Evolutionary conservation across 208 protist species (phyloP), one percentile per base, ranked within the genome.

Genomic region (Tritrichomonas foetus): DNA sequence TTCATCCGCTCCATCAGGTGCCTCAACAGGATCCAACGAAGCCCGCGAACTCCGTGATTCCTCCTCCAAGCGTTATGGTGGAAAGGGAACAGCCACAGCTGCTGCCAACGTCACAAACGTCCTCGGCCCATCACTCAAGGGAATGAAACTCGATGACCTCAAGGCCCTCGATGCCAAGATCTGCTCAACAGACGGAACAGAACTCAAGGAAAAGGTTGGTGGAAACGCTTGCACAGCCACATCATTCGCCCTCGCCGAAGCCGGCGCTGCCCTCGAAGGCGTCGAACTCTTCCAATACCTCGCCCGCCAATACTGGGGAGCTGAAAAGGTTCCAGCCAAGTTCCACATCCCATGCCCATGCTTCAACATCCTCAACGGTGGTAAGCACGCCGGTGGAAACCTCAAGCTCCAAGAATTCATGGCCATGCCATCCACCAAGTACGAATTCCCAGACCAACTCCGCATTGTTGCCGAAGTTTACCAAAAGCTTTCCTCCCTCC

Each of bases 21-120:
- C 99, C 9, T 99, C 98, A 36, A 99, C 98, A 53, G 99, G 99
- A 94, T 96, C 98, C 49, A 97, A 99, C 95, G 99, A 99, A 94
- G 95, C 94, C 36, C 97, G 96, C 93, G 98, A 99, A 96, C 96
- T 99, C 53, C 97, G 99, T 94, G 99, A 99, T 95, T 97, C 96
- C 82, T 98, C 98, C 95, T 97, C 98, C 94, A 94, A 94, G 50
- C 95, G 96, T 78, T 99, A 98, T 96, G 93, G 97, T 39, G 99
- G 98, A 95, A 99, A 99, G 96, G 98, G 98, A 82, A 98, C 92
- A 93, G 33, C 92, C n/a, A 97, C 97, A 94, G 98, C 99, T 27
- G 96, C 99, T 36, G 94, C 96, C n/a, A 99, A 99, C 96, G 97
- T 99, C 55, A 99, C 99, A 94, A 95, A 96, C 30, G 93, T 98